Conservation (phyloP, 2,329 filamentous ascomycete species). For the Neofusicoccum parvum region DNA sequence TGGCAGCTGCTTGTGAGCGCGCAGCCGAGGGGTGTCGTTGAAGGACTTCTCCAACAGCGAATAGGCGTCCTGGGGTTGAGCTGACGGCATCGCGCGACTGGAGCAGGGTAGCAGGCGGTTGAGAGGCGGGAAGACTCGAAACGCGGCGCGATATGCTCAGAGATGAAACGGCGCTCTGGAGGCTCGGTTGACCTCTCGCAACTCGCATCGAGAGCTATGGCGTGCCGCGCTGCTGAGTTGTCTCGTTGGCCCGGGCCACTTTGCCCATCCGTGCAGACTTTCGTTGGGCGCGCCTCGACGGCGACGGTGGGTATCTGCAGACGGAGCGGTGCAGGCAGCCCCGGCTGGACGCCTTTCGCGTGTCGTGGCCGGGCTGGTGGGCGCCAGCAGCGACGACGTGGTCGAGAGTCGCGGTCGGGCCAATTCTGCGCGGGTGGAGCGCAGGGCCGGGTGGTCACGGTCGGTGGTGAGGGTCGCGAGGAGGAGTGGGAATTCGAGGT, state of each 20-base stretch:
- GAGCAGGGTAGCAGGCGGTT: neutral
- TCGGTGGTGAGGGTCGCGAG: neutral
- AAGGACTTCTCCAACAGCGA: slow-evolving; percentile 37
- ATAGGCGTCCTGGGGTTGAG: slow-evolving; percentile 29
- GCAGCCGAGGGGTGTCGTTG: slow-evolving; percentile 29
- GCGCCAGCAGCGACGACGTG: neutral
- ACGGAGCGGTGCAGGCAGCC: slow-evolving; percentile 4
- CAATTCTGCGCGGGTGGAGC: neutral
- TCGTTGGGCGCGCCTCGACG: neutral
- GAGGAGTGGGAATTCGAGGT: slow-evolving; percentile 2
- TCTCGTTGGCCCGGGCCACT: neutral
- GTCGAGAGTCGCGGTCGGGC: neutral
- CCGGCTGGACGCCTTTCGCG: slow-evolving; percentile 14
- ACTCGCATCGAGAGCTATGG: slow-evolving; percentile 3
- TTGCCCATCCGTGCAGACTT: slow-evolving; percentile 5
- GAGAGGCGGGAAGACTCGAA: slow-evolving; percentile 8
- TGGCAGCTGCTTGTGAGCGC: slow-evolving; percentile 32
- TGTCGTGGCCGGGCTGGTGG: neutral
- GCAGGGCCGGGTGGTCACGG: neutral
- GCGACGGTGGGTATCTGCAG: slow-evolving; percentile 9
- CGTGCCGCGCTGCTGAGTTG: slow-evolving; percentile 13
- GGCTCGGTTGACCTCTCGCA: slow-evolving; percentile 6
- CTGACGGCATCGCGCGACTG: slow-evolving; percentile 16
- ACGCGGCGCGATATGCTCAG: slow-evolving; percentile 7
- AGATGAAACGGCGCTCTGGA: slow-evolving; percentile 10